Conservation (phyloP, 371 early-diverging fungal genomes). For the Basidiobolus meristosporus region DNA sequence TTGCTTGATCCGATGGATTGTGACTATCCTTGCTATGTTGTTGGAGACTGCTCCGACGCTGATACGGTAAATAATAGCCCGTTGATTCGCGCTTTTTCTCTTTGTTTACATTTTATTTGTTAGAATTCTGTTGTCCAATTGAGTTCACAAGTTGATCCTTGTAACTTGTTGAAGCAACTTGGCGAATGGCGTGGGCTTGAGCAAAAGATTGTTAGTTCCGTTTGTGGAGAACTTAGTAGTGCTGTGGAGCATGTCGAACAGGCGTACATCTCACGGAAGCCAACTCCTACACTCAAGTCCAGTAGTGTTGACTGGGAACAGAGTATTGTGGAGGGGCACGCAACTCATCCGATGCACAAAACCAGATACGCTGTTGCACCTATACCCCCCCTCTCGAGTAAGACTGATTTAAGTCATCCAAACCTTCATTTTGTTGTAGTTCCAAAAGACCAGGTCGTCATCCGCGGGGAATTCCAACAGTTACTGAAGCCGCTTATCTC, state of each 20-base stretch:
- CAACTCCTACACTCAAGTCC: constrained; percentile 18
- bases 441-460: constrained; percentile 15
- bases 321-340: constrained; percentile 50
- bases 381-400: constrained; percentile 19
- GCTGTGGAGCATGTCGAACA: constrained; percentile 17
- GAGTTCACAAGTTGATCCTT: constrained; percentile 2
- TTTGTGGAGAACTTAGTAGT: constrained; percentile 18
- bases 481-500: constrained; percentile 11
- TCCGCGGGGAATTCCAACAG: constrained; percentile 30
- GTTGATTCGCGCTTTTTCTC: no score
- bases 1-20: neutral
- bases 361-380: constrained; percentile 37
- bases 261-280: constrained; percentile 26
- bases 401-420: constrained; percentile 20
- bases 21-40: no score
- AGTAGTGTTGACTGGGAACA: constrained; percentile 52
- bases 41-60: no score
- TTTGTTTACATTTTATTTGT: no score
- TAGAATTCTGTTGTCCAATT: neutral
- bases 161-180: constrained; percentile 12
- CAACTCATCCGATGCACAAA: constrained; percentile 66
- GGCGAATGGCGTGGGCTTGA: constrained; percentile 12
- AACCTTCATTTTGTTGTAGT: constrained; percentile 24
- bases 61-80: no score
- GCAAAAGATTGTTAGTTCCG: constrained; percentile 1